Conservation (phyloP, 2,329 filamentous ascomycete genomes). For the Ophiostoma quercus region DNA sequence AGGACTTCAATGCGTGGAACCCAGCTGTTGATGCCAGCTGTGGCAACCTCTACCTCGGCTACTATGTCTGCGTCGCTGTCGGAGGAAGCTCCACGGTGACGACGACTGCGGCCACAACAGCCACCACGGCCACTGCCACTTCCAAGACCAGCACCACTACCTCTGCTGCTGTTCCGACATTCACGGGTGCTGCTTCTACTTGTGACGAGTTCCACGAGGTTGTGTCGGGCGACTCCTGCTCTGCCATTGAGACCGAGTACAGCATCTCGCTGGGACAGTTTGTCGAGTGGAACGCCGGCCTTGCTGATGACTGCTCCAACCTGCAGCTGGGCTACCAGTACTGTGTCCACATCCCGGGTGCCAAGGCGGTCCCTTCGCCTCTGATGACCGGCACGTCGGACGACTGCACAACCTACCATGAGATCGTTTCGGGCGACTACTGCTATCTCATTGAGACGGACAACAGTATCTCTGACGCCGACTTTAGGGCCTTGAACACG, state of each 20-base stretch:
- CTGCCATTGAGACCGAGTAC: slow-evolving; percentile 1
- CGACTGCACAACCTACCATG: slow-evolving; percentile 34
- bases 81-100: neutral
- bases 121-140: neutral
- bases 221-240: neutral
- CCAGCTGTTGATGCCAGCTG: neutral
- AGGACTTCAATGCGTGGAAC: slow-evolving; percentile 19
- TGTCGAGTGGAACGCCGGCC: slow-evolving; percentile 13
- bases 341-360: slow-evolving; percentile 16
- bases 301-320: slow-evolving; percentile 18
- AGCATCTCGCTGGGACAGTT: neutral
- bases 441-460: slow-evolving; percentile 30
- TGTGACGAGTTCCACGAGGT: neutral
- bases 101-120: neutral
- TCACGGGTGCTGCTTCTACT: neutral
- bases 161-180: neutral
- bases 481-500: neutral
- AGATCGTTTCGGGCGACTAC: slow-evolving; percentile 32
- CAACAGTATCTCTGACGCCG: neutral
- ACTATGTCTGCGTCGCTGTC: neutral
- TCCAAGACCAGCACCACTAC: neutral
- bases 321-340: slow-evolving; percentile 19
- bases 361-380: slow-evolving; percentile 13
- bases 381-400: slow-evolving; percentile 24
- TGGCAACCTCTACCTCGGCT: slow-evolving; percentile 1